Percentiles rank a stretch among this genome's conserved stretches.
These are phyloP conservation scores for Vitis hybrid DNA, from an alignment of 177 flowering plant genomes.

Conservation along the genomic window DNA sequence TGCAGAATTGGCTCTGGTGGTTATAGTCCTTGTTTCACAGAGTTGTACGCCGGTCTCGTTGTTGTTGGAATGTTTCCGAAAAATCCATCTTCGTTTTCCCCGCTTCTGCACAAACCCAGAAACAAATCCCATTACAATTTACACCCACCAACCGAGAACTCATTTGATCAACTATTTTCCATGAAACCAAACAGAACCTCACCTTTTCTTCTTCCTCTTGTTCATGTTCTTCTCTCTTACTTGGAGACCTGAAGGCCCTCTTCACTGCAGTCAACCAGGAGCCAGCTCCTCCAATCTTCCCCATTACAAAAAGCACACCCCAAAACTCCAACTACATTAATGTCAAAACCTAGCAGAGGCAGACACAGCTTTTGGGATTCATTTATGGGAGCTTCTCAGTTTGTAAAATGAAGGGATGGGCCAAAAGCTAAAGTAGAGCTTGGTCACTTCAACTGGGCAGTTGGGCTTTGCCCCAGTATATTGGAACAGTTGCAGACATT, in stretches of 20 bases:
- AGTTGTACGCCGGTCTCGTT: conserved; percentile 29
- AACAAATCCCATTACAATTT: background rate
- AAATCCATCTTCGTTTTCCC: conserved; percentile 56
- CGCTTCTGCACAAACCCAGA: conserved; percentile 38
- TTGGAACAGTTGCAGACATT: too few species aligned
- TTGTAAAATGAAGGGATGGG: too few species aligned
- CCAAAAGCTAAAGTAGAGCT: too few species aligned
- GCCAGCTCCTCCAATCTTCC: conserved; percentile 39
- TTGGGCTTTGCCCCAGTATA: too few species aligned
- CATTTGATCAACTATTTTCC: background rate
- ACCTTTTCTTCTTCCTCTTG: conserved; percentile 55
- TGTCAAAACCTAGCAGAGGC: background rate
- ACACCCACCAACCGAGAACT: too few species aligned
- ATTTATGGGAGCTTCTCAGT: too few species aligned
- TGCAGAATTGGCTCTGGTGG: conserved; percentile 1
- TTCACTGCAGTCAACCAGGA: conserved; percentile 55
- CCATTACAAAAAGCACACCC: conserved; percentile 28
- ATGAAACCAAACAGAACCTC: background rate
- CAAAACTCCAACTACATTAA: background rate
- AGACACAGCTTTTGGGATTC: background rate
- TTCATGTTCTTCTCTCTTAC: conserved; percentile 33
- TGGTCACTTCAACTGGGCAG: too few species aligned
- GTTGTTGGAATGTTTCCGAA: conserved; percentile 25
- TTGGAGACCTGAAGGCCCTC: conserved; percentile 56
- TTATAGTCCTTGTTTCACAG: conserved; percentile 22